phyloP scores from a whole-genome alignment of 2,329 filamentous ascomycete species.

The Penicillium sp. region DNA sequence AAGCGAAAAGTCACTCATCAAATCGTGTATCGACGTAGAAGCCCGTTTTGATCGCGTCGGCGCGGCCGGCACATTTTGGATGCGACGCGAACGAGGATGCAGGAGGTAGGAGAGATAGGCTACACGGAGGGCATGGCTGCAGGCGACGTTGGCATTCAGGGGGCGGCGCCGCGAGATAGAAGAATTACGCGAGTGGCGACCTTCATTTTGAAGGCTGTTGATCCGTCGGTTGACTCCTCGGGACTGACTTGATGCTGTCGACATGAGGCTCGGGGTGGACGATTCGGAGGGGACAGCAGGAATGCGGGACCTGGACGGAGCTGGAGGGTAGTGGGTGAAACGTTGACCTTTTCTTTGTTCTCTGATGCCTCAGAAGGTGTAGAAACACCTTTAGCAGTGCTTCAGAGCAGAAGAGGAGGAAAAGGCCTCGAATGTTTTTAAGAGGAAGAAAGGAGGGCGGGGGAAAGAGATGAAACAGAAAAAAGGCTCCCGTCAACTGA shows the following conservation, averaged over 20 bases:
- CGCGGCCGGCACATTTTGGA: conserved; percentile 70
- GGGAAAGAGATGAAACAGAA: conserved; percentile 14
- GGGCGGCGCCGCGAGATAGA: conserved; percentile 42
- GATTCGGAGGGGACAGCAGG: conserved; percentile 22
- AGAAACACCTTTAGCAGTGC: conserved; percentile 7
- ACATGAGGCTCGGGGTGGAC: conserved; percentile 37
- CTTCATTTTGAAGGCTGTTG: conserved; percentile 44
- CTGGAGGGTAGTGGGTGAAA: conserved; percentile 12
- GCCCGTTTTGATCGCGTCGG: conserved; percentile 63
- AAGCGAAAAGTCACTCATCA: conserved; percentile 79
- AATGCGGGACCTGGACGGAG: conserved; percentile 32
- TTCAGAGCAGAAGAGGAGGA: conserved; percentile 5
- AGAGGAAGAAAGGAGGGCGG: conserved; percentile 14
- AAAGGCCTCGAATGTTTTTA: conserved; percentile 18
- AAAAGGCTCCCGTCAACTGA: conserved; percentile 19
- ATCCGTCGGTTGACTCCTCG: conserved; percentile 45
- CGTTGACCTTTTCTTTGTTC: background rate
- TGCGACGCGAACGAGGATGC: conserved; percentile 81
- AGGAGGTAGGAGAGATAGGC: conserved; percentile 91
- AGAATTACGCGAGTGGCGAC: conserved; percentile 39
- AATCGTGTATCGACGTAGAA: conserved; percentile 68
- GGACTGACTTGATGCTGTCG: conserved; percentile 44
- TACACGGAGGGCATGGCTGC: conserved; percentile 81
- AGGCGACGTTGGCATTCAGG: conserved; percentile 67
- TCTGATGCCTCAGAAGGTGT: conserved; percentile 1